A percentile compares a stretch with the other conserved stretches of the same genome.
Evolutionary conservation across 306 rosid genomes (phyloP).

Genomic region (Cercis canadensis): DNA sequence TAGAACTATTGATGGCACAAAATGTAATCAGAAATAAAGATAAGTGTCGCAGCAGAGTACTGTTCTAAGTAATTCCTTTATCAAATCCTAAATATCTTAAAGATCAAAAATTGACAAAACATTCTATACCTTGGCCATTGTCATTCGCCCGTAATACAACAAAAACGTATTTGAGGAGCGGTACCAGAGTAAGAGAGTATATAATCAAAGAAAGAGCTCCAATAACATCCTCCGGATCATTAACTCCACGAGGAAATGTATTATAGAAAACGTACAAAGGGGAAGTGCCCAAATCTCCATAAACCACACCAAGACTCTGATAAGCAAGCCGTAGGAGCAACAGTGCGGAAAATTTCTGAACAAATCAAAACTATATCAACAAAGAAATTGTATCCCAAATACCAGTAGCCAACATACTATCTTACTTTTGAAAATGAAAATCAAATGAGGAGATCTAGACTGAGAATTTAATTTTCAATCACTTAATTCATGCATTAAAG

Average conservation of each 20-base stretch:
- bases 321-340: conserved; percentile 91
- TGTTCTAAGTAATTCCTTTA: conserved; percentile 14
- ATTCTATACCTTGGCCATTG: conserved; percentile 94
- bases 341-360: conserved; percentile 80
- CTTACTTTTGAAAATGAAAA: conserved; percentile 1
- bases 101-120: conserved; percentile 29
- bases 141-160: conserved; percentile 92
- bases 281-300: conserved; percentile 97
- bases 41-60: conserved; percentile 19
- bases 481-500: not conserved
- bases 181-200: conserved; percentile 94
- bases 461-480: not conserved
- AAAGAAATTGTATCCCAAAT: conserved; percentile 33
- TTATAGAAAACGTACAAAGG: conserved; percentile 96
- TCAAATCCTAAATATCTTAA: conserved; percentile 31
- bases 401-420: conserved; percentile 14
- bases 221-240: conserved; percentile 79
- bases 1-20: not conserved
- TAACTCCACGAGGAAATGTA: conserved; percentile 75
- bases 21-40: conserved; percentile 12
- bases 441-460: not conserved
- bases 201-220: conserved; percentile 98
- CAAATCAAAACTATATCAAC: conserved; percentile 45
- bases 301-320: conserved; percentile 99
- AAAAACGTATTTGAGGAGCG: conserved; percentile 90